Base-by-base conservation (phyloP, 1,139 yeast species). In the Protomyces gravidus region DNA sequence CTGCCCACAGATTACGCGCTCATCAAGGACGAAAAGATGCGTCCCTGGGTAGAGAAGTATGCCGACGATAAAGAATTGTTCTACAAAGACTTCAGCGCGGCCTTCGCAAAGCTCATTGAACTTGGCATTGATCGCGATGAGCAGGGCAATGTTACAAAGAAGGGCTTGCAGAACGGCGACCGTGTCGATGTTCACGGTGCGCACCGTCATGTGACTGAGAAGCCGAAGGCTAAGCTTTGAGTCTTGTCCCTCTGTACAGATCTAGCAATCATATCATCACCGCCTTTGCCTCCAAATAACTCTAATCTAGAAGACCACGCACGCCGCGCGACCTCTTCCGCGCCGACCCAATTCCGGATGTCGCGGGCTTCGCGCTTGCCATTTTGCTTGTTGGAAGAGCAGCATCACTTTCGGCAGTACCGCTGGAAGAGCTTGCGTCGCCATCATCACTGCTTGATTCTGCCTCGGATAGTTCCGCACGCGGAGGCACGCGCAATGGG, bases 1-100 rank as follows among this genome's bases (percentile, higher is more conserved):
- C 76, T 89, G 68, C 95, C 94, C 50, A 80, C 95, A 28, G 96
- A 89, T 71, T 80, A 82, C 75, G 85, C 90, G 1, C 73, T 89
- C 67, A 76, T 83, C 61, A 81, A 83, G 70, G 92, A 86, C 69
- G 76, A 81, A 52, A 76, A 76, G 64, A 88, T 86, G 72, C 73
- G 77, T 69, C 79, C 81, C 70, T 82, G 83, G 75, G 92, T 84
- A 58, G 80, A 81, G 69, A 74, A 76, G 68, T 89, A 84, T 70
- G 95, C 96, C 30, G 77, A 78, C 47, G 89, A 87, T 73, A 79
- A 82, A 68, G 83, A 81, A 51, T 70, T 76, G 55, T 89, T 85
- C 77, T 86, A 86, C 72, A 76, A 77, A 64, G 94, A 87, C 70
- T 89, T 87, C 71, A 73, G 87, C 28, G 72, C 72, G 57, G 94